These are phyloP conservation scores for Monsonia emarginata DNA, from an alignment of 441 rosid genomes.

Conservation along the genomic window DNA sequence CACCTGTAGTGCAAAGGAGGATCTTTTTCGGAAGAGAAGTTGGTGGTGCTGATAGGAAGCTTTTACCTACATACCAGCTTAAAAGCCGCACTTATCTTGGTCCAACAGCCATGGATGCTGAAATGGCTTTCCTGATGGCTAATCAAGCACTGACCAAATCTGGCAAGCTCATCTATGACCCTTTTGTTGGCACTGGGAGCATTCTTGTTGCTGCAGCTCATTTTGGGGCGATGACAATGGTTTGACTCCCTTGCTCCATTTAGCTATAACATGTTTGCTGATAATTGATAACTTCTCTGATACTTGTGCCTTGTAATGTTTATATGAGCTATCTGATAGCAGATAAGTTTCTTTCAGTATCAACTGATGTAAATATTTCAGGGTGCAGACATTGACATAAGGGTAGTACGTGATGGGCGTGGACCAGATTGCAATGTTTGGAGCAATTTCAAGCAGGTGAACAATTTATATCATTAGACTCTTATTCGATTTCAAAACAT, in stretches of 20 bases:
- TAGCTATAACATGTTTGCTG: constrained; percentile 2
- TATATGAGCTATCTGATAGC: constrained; percentile 11
- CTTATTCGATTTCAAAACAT: neutral
- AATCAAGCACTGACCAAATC: constrained; percentile 72
- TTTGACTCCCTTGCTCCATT: constrained; percentile 23
- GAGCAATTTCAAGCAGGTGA: constrained; percentile 98
- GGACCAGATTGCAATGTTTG: constrained; percentile 92
- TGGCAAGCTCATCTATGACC: constrained; percentile 83
- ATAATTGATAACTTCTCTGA: neutral
- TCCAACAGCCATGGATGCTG: constrained; percentile 99
- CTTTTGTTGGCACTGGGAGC: constrained; percentile 95
- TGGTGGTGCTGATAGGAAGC: constrained; percentile 85
- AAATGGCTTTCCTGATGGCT: constrained; percentile 92
- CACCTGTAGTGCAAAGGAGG: constrained; percentile 57
- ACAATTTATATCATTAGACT: neutral
- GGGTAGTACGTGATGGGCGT: constrained; percentile 92
- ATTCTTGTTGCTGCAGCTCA: constrained; percentile 87
- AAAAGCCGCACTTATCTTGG: constrained; percentile 86
- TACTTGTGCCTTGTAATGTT: neutral
- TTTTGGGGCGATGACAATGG: constrained; percentile 94
- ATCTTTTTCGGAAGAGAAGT: constrained; percentile 86
- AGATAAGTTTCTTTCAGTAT: constrained; percentile 11
- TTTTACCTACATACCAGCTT: constrained; percentile 72
- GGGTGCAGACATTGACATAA: constrained; percentile 96
- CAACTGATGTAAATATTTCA: constrained; percentile 26